Base-by-base conservation (phyloP, 257 asterid genomes). In the Penstemon eatonii region DNA sequence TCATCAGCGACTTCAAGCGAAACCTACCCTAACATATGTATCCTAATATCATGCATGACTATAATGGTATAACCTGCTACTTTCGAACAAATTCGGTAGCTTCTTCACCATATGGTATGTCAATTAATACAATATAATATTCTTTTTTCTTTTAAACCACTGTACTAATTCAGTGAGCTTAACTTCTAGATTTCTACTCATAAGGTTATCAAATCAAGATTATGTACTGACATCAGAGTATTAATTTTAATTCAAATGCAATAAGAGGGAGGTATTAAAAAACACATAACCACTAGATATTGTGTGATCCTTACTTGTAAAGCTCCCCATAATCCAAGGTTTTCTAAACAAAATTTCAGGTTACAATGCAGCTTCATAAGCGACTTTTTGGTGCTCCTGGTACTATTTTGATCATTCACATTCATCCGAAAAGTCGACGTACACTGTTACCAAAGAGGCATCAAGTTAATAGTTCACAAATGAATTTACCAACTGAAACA, bases 261-360 rank as follows among this genome's bases (percentile, higher is more conserved):
- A 66, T 15, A 46, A 55, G 42, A 44, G 12, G 5, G 42, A 46
- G 66, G 71, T 11, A 46, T 46, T 63, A 25, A 25, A 25, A 41
- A 11, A 65, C 65, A 55, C 56, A 62, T 37, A 42, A 12, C 42
- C 57, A 70, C 50, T 71, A 40, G 72, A 63, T 49, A 53, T 52
- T 63, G 33, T 25, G 42, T 36, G 73, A 71, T 73, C 63, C 67
- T 72, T 81, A 94, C 99, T 93, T 89, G 93, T 67, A 87, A 81
- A 36, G 96, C 92, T 60, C 99, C 97, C 91, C 92, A 89, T 56
- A 89, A 79, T 63, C 99, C 99, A 69, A 94, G 90, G 75, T 83
- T 79, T 78, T 87, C 96, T 58, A 89, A 76, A 77, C 96, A 91
- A 79, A 89, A 90, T 58, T 75, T 71, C 65, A 94, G 72, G 79